Conservation (phyloP, 345 rosid species). For the Zanthoxylum bungeanum region DNA sequence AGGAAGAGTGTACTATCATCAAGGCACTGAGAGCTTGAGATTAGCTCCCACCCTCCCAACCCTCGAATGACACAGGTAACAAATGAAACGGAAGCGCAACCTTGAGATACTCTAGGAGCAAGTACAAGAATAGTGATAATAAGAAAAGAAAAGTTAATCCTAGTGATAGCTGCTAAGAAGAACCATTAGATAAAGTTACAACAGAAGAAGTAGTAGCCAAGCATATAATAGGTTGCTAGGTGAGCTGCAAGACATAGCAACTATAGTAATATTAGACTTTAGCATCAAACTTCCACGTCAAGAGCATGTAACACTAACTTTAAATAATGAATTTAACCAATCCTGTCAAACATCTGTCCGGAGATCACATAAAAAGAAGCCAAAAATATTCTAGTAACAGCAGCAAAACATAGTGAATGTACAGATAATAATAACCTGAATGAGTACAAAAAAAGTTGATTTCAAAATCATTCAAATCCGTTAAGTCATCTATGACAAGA, state of each 20-base stretch:
- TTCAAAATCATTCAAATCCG: neutral
- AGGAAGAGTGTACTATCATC: too few relatives aligned
- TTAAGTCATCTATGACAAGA: neutral
- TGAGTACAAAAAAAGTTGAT: neutral
- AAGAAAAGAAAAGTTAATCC: too few relatives aligned
- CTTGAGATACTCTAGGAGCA: too few relatives aligned
- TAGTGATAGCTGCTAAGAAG: too few relatives aligned
- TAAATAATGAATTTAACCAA: neutral
- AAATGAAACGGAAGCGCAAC: too few relatives aligned
- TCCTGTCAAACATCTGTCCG: neutral
- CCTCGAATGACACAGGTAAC: too few relatives aligned
- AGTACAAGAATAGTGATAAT: too few relatives aligned
- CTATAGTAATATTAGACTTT: slow-evolving; percentile 14
- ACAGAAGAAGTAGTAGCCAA: too few relatives aligned
- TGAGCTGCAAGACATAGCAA: slow-evolving; percentile 53
- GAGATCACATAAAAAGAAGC: neutral
- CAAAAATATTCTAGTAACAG: neutral
- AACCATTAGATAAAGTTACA: too few relatives aligned
- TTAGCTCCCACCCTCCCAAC: too few relatives aligned
- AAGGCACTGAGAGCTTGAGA: too few relatives aligned
- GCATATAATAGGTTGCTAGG: slow-evolving; percentile 58
- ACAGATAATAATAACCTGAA: neutral
- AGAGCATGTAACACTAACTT: neutral
- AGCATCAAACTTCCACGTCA: slow-evolving; percentile 10
- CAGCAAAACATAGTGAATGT: neutral